Percentiles rank a stretch among this genome's conserved stretches.
phyloP scores from a whole-genome alignment of 345 rosid species.

The Leavenworthia alabamica region DNA sequence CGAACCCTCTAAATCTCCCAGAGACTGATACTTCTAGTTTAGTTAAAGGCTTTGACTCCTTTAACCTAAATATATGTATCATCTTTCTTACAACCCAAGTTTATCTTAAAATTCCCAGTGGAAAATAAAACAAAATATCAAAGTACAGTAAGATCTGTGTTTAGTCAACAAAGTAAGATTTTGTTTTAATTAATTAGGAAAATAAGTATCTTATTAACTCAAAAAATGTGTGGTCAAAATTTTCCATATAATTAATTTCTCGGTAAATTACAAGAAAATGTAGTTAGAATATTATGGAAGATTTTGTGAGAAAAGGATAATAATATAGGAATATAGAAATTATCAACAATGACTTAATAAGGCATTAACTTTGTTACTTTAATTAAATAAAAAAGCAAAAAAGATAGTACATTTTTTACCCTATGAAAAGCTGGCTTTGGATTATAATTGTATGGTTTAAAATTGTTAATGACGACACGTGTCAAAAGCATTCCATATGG shows the following conservation, averaged over 20 bases:
- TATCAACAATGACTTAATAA: background rate
- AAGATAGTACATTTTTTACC: no score
- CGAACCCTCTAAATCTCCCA: no score
- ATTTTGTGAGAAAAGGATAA: background rate
- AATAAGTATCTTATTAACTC: background rate
- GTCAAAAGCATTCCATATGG: background rate
- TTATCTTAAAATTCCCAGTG: background rate
- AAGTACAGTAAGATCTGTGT: background rate
- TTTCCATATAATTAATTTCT: no score
- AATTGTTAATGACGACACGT: conserved; percentile 22
- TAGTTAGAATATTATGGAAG: background rate
- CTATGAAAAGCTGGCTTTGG: background rate
- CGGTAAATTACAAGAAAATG: background rate
- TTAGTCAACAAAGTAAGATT: conserved; percentile 5
- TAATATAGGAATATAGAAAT: no score
- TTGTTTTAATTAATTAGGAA: background rate
- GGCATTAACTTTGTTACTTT: background rate
- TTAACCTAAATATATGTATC: background rate
- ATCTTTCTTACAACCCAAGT: conserved; percentile 19
- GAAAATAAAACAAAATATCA: background rate
- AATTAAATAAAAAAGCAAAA: background rate
- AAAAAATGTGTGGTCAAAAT: background rate
- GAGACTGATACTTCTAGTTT: no score
- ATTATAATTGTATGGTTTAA: conserved; percentile 15
- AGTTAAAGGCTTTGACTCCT: no score